A percentile compares a stretch with the other conserved stretches of the same genome.
Conservation (phyloP, 176 grass and related monocot species). For the Musa itinerans region DNA sequence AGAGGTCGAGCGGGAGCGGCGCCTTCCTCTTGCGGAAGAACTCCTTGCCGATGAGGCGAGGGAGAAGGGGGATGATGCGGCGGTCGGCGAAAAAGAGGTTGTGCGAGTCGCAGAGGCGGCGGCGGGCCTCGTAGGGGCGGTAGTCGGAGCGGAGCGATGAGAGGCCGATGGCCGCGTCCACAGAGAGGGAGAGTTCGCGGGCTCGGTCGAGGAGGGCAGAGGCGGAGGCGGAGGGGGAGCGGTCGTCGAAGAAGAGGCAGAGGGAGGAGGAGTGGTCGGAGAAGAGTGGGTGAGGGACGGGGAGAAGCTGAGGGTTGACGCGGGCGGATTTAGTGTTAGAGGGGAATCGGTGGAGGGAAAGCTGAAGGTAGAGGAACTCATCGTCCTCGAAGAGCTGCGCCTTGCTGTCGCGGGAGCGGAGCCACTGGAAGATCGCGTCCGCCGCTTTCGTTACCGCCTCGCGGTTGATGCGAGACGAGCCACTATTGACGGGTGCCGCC, state of each 20-base stretch:
- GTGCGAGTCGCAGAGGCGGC: slow-evolving; percentile 54
- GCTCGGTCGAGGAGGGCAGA: slow-evolving; percentile 36
- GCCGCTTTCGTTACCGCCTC: slow-evolving; percentile 31
- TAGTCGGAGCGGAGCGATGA: slow-evolving; percentile 67
- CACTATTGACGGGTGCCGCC: no score
- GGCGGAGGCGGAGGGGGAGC: slow-evolving; percentile 19
- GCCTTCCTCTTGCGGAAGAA: slow-evolving; percentile 73
- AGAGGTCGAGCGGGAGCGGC: slow-evolving; percentile 46
- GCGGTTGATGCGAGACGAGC: slow-evolving; percentile 3
- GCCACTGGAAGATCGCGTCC: slow-evolving; percentile 39
- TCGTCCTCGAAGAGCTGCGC: slow-evolving; percentile 58
- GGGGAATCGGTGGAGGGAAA: slow-evolving; percentile 46
- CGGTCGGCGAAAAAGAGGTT: slow-evolving; percentile 89
- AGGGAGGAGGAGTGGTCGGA: background rate
- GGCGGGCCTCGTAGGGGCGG: slow-evolving; percentile 60
- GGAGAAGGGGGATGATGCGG: slow-evolving; percentile 62
- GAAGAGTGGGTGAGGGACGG: slow-evolving; percentile 43
- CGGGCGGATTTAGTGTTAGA: slow-evolving; percentile 5
- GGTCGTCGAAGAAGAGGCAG: slow-evolving; percentile 61
- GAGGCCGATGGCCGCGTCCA: slow-evolving; percentile 50
- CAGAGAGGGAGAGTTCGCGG: slow-evolving; percentile 35
- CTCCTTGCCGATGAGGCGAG: slow-evolving; percentile 62
- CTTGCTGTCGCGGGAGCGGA: slow-evolving; percentile 26
- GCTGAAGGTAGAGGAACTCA: slow-evolving; percentile 44
- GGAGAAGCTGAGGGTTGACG: slow-evolving; percentile 37